These are phyloP conservation scores for Fennellomyces sp. DNA, from an alignment of 371 early-diverging fungal species.

Conservation along the genomic window DNA sequence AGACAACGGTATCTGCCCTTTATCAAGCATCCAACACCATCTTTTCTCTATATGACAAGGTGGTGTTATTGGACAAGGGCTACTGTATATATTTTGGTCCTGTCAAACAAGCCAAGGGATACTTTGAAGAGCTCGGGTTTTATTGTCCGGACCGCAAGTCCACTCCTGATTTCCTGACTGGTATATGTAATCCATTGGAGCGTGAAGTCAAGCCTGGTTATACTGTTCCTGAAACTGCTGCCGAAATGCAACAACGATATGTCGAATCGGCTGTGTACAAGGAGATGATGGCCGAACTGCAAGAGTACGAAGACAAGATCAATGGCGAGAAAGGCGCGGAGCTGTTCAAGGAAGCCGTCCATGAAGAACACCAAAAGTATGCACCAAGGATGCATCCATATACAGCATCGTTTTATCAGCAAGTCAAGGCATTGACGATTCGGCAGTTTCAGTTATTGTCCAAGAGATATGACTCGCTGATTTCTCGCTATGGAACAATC, in stretches of 20 bases:
- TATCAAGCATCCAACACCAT: slow-evolving; percentile 65
- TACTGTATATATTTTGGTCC: too few species aligned
- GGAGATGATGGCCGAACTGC: slow-evolving; percentile 22
- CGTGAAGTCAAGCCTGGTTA: slow-evolving; percentile 45
- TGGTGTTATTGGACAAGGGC: slow-evolving; percentile 58
- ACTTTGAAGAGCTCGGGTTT: slow-evolving; percentile 54
- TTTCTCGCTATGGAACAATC: slow-evolving; percentile 55
- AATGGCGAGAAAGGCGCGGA: slow-evolving; percentile 30
- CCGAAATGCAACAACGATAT: slow-evolving; percentile 50
- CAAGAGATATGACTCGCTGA: slow-evolving; percentile 44
- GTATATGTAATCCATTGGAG: slow-evolving; percentile 52
- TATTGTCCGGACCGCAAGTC: slow-evolving; percentile 64
- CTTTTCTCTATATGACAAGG: slow-evolving; percentile 63
- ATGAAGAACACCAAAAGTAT: slow-evolving; percentile 54
- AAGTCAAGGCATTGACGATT: slow-evolving; percentile 55
- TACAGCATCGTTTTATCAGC: slow-evolving; percentile 58
- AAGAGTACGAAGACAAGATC: slow-evolving; percentile 39
- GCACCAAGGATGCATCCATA: slow-evolving; percentile 54
- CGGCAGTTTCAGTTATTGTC: slow-evolving; percentile 57
- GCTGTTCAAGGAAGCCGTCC: slow-evolving; percentile 52
- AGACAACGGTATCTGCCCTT: slow-evolving; percentile 52
- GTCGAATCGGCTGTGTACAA: slow-evolving; percentile 34
- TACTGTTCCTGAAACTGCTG: slow-evolving; percentile 43
- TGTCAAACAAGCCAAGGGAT: slow-evolving; percentile 40
- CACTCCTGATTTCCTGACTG: slow-evolving; percentile 70